A percentile compares a stretch with the other conserved stretches of the same genome.
phyloP scores from a whole-genome alignment of 2,329 filamentous ascomycete genomes.

The Plenodomus tracheiphilus region DNA sequence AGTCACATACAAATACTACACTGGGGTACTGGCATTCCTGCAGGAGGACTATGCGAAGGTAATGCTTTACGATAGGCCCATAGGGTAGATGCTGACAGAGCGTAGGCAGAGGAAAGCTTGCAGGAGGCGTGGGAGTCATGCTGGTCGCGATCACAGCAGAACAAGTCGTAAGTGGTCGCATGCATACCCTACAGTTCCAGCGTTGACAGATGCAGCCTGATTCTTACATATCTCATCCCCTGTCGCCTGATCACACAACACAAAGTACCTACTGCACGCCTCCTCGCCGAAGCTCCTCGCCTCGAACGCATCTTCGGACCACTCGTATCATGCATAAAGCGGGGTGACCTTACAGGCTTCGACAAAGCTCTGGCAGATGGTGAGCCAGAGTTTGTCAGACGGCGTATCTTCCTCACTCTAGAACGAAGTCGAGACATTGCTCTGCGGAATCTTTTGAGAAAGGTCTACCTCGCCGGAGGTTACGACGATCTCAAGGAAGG shows the following conservation, averaged over 20 bases:
- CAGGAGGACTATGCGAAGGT: conserved; percentile 90
- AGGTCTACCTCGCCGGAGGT: conserved; percentile 84
- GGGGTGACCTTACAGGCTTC: conserved; percentile 80
- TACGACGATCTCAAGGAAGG: conserved; percentile 74
- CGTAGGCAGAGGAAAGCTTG: conserved; percentile 56
- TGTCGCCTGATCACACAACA: conserved; percentile 88
- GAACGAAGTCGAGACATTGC: conserved; percentile 91
- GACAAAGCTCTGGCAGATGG: conserved; percentile 78
- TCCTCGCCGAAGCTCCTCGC: conserved; percentile 75
- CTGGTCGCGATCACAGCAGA: conserved; percentile 70
- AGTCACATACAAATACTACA: conserved; percentile 95
- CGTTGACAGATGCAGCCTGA: conserved; percentile 62
- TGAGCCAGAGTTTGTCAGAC: conserved; percentile 91
- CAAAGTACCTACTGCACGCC: conserved; percentile 71
- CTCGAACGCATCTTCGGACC: conserved; percentile 79
- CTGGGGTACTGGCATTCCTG: conserved; percentile 89
- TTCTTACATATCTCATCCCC: conserved; percentile 92
- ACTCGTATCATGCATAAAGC: conserved; percentile 76
- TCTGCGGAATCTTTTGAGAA: conserved; percentile 86
- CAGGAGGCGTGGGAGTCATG: conserved; percentile 82
- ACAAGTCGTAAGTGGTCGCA: conserved; percentile 72
- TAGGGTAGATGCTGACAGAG: conserved; percentile 14
- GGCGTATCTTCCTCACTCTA: conserved; percentile 90
- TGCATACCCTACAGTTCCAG: background rate
- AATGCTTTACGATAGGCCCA: conserved; percentile 14